A percentile compares a stretch with the other conserved stretches of the same genome.
Conservation (phyloP, 2,329 filamentous ascomycete species). For the Thielaviopsis euricoi region DNA sequence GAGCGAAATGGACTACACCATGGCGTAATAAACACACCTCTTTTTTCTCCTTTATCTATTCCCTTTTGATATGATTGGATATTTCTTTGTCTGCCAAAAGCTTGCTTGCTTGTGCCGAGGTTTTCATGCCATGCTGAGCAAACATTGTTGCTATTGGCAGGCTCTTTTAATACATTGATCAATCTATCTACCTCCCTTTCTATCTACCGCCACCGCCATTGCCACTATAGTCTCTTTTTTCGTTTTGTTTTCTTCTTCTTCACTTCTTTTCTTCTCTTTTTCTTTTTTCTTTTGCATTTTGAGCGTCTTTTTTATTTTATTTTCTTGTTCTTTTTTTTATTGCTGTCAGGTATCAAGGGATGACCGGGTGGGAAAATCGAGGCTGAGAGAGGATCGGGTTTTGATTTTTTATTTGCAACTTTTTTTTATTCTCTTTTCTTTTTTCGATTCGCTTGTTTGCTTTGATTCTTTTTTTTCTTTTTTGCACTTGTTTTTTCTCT, state of each 20-base stretch:
- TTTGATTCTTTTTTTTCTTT: background rate
- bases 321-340: conserved; percentile 5
- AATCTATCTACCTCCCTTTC: background rate
- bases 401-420: conserved; percentile 1
- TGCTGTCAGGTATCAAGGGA: background rate
- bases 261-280: conserved; percentile 17
- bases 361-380: too few relatives aligned
- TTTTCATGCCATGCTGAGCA: too few relatives aligned
- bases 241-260: conserved; percentile 19
- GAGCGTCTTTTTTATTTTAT: conserved; percentile 13
- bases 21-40: conserved; percentile 4
- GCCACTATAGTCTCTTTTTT: conserved; percentile 16
- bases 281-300: conserved; percentile 16
- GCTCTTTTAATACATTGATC: conserved; percentile 29
- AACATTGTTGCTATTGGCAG: conserved; percentile 16
- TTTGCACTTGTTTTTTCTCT: background rate
- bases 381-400: background rate
- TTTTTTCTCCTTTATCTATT: background rate
- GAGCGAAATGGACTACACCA: conserved; percentile 9
- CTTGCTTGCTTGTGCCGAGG: background rate
- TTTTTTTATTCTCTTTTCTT: conserved; percentile 14
- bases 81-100: background rate
- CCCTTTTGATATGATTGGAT: background rate
- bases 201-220: conserved; percentile 14
- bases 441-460: conserved; percentile 17